Evolutionary conservation across 106 monocot genomes (phyloP).

Genomic region (Ottelia alismoides): DNA sequence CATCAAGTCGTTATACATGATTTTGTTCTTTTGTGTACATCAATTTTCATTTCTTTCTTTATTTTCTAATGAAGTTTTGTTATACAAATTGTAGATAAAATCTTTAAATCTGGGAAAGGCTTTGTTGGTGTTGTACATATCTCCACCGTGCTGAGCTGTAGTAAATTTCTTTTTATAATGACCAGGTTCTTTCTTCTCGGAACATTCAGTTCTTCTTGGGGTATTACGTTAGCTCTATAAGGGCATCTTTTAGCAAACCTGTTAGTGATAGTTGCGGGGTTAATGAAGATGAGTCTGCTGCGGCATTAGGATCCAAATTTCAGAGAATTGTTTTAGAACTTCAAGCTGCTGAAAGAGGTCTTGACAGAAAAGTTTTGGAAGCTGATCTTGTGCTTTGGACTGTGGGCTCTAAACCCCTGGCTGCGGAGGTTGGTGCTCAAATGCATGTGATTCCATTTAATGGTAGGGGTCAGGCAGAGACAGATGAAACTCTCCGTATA

Average conservation of each 20-base stretch:
- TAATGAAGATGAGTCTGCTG: too few relatives aligned
- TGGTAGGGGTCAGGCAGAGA: conserved; percentile 80
- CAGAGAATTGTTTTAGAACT: conserved; percentile 46
- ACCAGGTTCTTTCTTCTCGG: conserved; percentile 82
- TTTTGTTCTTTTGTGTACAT: too few relatives aligned
- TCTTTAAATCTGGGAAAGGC: too few relatives aligned
- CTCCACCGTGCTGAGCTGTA: too few relatives aligned
- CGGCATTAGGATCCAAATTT: too few relatives aligned
- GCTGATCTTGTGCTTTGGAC: conserved; percentile 95
- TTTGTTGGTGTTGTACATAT: too few relatives aligned
- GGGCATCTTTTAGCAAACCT: conserved; percentile 16
- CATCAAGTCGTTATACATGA: too few relatives aligned
- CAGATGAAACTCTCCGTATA: conserved; percentile 86
- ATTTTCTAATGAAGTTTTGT: too few relatives aligned
- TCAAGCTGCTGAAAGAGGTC: conserved; percentile 77
- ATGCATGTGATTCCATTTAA: conserved; percentile 40
- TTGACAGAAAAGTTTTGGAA: conserved; percentile 44
- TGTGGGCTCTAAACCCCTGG: conserved; percentile 65
- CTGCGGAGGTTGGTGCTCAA: conserved; percentile 43
- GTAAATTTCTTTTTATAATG: too few relatives aligned
- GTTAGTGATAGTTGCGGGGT: too few relatives aligned
- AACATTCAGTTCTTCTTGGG: conserved; percentile 72
- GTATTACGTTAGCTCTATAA: conserved; percentile 70
- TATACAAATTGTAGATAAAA: too few relatives aligned
- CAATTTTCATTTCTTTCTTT: too few relatives aligned